Percentiles rank a stretch among this genome's conserved stretches.
Evolutionary conservation across 805 yeast species (phyloP).

Genomic region (Ogataea nakhonphanomensis): DNA sequence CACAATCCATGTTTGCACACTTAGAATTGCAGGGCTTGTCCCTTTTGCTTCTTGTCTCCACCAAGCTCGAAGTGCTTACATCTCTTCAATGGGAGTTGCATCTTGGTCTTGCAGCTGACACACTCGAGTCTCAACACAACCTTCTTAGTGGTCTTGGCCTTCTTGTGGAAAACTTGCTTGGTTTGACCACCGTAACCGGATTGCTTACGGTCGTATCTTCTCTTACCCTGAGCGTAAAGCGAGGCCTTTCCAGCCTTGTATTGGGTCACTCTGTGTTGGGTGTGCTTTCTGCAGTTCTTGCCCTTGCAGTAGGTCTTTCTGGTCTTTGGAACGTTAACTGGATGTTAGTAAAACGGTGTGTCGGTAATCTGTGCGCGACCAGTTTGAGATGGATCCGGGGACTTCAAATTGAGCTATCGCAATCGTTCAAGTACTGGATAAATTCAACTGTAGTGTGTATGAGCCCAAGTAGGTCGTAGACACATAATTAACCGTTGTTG

Average conservation of each 20-base stretch:
- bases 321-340: constrained; percentile 99
- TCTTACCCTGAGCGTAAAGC: constrained; percentile 99
- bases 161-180: constrained; percentile 99
- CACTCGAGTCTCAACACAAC: constrained; percentile 99
- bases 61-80: constrained; percentile 99
- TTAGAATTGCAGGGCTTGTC: constrained; percentile 99
- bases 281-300: constrained; percentile 98
- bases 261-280: constrained; percentile 99
- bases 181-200: constrained; percentile 99
- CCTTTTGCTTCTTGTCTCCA: constrained; percentile 99
- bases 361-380: not conserved
- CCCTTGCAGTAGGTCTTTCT: constrained; percentile 99
- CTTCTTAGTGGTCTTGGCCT: constrained; percentile 99
- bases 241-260: constrained; percentile 99
- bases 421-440: too few species aligned
- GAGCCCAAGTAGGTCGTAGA: too few species aligned
- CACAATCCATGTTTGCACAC: constrained; percentile 22
- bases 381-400: too few species aligned
- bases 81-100: constrained; percentile 97
- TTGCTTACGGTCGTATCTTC: constrained; percentile 99
- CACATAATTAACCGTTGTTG: too few species aligned
- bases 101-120: constrained; percentile 97
- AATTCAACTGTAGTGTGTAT: too few species aligned
- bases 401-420: too few species aligned
- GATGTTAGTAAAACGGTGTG: constrained; percentile 8